Conservation (phyloP, 1,284 basidiomycete genomes). For the Wallemia hederae region DNA sequence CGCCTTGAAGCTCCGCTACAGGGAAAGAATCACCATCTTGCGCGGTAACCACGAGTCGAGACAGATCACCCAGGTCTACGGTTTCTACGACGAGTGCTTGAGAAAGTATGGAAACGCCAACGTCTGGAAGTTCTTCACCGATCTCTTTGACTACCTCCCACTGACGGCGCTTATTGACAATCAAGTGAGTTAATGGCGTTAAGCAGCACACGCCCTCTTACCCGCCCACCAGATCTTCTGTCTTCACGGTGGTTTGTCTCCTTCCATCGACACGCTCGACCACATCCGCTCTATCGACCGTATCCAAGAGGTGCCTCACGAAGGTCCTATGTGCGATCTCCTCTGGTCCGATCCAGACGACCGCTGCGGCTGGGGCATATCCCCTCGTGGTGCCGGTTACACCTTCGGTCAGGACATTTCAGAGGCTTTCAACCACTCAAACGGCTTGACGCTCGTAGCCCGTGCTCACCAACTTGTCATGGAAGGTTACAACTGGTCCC, state of each 20-base stretch:
- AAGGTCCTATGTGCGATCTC: constrained; percentile 96
- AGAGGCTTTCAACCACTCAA: constrained; percentile 64
- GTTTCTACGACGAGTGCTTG: constrained; percentile 97
- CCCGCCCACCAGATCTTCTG: constrained; percentile 62
- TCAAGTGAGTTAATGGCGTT: constrained; percentile 36
- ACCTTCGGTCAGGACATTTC: constrained; percentile 95
- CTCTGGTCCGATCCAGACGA: constrained; percentile 99
- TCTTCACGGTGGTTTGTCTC: constrained; percentile 88
- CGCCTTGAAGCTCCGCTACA: constrained; percentile 88
- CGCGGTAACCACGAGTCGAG: constrained; percentile 95
- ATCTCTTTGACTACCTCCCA: constrained; percentile 92
- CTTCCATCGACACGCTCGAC: constrained; percentile 96
- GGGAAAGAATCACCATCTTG: constrained; percentile 90
- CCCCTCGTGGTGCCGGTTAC: constrained; percentile 91
- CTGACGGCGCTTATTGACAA: constrained; percentile 93
- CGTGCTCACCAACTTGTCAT: constrained; percentile 92
- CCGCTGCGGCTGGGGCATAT: constrained; percentile 97
- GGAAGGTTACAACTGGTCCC: constrained; percentile 59
- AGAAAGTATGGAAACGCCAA: constrained; percentile 99
- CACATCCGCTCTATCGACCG: constrained; percentile 95
- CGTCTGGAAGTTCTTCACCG: constrained; percentile 98
- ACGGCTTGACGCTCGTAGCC: constrained; percentile 83
- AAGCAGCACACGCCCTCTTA: neutral
- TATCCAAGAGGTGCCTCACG: constrained; percentile 94
- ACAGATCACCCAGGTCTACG: constrained; percentile 99